A percentile compares a stretch with the other conserved stretches of the same genome.
Conservation (phyloP, 2,329 filamentous ascomycete species). For the Rugonectria rugulosa region DNA sequence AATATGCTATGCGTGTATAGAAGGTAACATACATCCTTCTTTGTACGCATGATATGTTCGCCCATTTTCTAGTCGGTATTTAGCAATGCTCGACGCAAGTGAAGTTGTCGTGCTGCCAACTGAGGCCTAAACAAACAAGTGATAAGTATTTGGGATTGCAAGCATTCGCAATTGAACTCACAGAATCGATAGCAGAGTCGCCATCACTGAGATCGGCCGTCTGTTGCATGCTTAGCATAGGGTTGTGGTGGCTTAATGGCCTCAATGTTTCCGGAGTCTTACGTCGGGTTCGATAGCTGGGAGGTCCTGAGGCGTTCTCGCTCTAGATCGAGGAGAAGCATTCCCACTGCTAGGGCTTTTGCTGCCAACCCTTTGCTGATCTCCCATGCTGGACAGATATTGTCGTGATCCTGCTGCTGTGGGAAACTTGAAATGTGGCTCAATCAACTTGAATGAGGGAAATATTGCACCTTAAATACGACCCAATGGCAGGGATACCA, state of each 20-base stretch:
- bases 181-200: background rate
- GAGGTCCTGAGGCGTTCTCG: background rate
- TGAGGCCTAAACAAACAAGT: background rate
- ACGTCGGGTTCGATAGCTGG: constrained; percentile 9
- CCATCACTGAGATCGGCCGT: background rate
- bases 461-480: background rate
- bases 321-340: background rate
- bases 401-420: background rate
- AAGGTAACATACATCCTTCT: constrained; percentile 5
- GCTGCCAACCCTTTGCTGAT: background rate
- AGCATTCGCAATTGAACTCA: background rate
- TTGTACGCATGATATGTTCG: constrained; percentile 16
- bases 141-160: background rate
- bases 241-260: accelerated
- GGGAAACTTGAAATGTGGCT: background rate
- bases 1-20: background rate
- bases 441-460: background rate
- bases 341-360: constrained; percentile 5
- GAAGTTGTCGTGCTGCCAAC: background rate
- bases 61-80: constrained; percentile 8
- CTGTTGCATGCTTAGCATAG: background rate
- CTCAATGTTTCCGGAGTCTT: background rate
- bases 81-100: constrained; percentile 9
- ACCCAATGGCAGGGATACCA: background rate
- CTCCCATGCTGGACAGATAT: background rate